Percentiles rank a stretch among this genome's conserved stretches.
These are phyloP conservation scores for Paragyromitra xinjiangensis DNA, from an alignment of 495 filamentous ascomycete species.

Conservation along the genomic window DNA sequence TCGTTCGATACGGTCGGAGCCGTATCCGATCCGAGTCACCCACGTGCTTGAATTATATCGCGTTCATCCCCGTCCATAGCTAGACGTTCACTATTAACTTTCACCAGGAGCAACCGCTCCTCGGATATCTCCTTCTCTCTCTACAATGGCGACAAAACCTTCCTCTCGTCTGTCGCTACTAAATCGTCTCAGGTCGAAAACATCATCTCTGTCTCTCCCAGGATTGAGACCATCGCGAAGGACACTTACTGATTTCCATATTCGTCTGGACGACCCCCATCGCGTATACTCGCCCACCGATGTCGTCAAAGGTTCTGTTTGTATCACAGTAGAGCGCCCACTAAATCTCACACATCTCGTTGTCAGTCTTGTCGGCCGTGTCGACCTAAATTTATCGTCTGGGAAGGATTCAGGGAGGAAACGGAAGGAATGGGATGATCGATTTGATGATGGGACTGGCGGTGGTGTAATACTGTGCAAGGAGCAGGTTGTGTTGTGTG, in stretches of 20 bases:
- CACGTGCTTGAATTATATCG: conserved; percentile 12
- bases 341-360: conserved; percentile 90
- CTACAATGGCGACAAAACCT: conserved; percentile 39
- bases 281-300: conserved; percentile 78
- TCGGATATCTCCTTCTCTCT: neutral
- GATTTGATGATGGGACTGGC: conserved; percentile 77
- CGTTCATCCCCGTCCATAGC: conserved; percentile 8
- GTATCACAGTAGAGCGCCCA: conserved; percentile 81
- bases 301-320: conserved; percentile 74
- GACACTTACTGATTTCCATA: conserved; percentile 77
- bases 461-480: conserved; percentile 87
- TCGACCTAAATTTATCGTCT: conserved; percentile 66
- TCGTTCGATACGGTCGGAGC: conserved; percentile 36
- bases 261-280: conserved; percentile 84
- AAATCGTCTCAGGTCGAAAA: conserved; percentile 43
- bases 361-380: conserved; percentile 84
- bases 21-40: conserved; percentile 27
- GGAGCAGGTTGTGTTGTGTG: conserved; percentile 88
- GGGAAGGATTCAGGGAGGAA: conserved; percentile 59
- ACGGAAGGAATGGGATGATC: conserved; percentile 66
- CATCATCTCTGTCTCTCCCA: conserved; percentile 45
- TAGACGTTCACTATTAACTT: conserved; percentile 16
- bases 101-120: conserved; percentile 23
- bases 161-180: conserved; percentile 33
- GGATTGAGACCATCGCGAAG: conserved; percentile 44